A percentile compares a stretch with the other conserved stretches of the same genome.
These are phyloP conservation scores for Podospora sp. DNA, from an alignment of 495 filamentous ascomycete genomes.

Conservation along the genomic window DNA sequence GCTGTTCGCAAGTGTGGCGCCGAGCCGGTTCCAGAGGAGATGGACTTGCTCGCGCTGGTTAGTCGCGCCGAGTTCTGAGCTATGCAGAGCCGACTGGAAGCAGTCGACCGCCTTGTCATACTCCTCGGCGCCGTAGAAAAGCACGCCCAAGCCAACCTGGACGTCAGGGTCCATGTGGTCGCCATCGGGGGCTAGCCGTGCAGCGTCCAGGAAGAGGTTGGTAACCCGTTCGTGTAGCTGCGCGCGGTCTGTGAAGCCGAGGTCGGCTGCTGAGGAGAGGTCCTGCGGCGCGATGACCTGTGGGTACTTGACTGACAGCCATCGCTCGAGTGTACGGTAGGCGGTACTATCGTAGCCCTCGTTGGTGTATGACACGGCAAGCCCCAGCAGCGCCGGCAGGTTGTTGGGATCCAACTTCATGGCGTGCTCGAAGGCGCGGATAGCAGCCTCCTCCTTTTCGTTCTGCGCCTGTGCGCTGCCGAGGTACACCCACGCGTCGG, in stretches of 20 bases:
- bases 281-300: slow-evolving; percentile 67
- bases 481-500: slow-evolving; percentile 90
- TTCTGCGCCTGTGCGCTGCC: slow-evolving; percentile 95
- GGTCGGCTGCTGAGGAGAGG: slow-evolving; percentile 68
- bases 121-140: slow-evolving; percentile 97
- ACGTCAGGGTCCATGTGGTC: slow-evolving; percentile 95
- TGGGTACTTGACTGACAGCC: slow-evolving; percentile 92
- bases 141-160: slow-evolving; percentile 93
- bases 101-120: slow-evolving; percentile 99
- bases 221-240: slow-evolving; percentile 89
- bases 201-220: slow-evolving; percentile 85
- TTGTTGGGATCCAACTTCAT: slow-evolving; percentile 85
- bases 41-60: slow-evolving; percentile 81
- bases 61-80: slow-evolving; percentile 72
- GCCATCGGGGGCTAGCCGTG: slow-evolving; percentile 85
- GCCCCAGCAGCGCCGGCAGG: slow-evolving; percentile 85
- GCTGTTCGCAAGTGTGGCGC: slow-evolving; percentile 93
- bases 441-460: slow-evolving; percentile 97
- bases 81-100: slow-evolving; percentile 85
- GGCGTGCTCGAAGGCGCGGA: slow-evolving; percentile 92
- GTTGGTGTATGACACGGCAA: slow-evolving; percentile 98
- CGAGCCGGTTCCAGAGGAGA: slow-evolving; percentile 96
- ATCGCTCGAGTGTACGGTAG: slow-evolving; percentile 95
- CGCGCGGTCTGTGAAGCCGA: slow-evolving; percentile 91
- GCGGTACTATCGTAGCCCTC: slow-evolving; percentile 97